Percentiles rank a stretch among this genome's conserved stretches.
Conservation (phyloP, 257 asterid species). For the Solanum pennellii region DNA sequence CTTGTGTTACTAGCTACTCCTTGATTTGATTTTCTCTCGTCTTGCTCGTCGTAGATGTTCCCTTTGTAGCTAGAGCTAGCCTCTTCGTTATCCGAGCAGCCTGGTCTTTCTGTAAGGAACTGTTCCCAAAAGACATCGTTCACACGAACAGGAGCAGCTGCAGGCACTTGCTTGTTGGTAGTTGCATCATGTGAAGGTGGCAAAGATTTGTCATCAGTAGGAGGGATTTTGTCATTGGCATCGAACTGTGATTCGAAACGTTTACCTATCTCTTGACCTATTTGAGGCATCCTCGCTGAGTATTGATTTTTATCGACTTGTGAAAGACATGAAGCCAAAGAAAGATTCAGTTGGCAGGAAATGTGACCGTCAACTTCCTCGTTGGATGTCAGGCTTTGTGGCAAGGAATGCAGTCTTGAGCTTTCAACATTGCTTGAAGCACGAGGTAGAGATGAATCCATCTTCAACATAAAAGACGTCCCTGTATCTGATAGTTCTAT, state of each 20-base stretch:
- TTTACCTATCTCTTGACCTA: constrained; percentile 22
- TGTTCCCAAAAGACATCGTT: constrained; percentile 96
- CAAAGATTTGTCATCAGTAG: constrained; percentile 13
- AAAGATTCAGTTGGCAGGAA: constrained; percentile 70
- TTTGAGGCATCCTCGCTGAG: constrained; percentile 13
- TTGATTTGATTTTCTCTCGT: constrained; percentile 29
- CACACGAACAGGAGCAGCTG: constrained; percentile 34
- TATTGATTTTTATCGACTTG: constrained; percentile 32
- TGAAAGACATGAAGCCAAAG: constrained; percentile 64
- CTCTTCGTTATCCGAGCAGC: constrained; percentile 69
- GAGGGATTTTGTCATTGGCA: not conserved
- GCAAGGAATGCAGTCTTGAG: constrained; percentile 35
- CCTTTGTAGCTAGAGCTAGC: constrained; percentile 49
- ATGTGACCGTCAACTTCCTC: constrained; percentile 51
- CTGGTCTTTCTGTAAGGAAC: constrained; percentile 84
- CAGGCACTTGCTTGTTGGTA: constrained; percentile 27
- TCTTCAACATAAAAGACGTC: constrained; percentile 43
- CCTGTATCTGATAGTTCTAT: constrained; percentile 81
- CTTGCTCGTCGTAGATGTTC: constrained; percentile 27
- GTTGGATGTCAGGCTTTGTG: constrained; percentile 20
- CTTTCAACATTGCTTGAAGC: constrained; percentile 20
- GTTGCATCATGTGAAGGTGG: constrained; percentile 20
- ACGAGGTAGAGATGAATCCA: constrained; percentile 39
- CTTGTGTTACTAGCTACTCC: constrained; percentile 37
- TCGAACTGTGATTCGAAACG: constrained; percentile 13